A percentile compares a stretch with the other conserved stretches of the same genome.
phyloP scores from a whole-genome alignment of 352 stramenopile species.

The Phytophthora pisi region DNA sequence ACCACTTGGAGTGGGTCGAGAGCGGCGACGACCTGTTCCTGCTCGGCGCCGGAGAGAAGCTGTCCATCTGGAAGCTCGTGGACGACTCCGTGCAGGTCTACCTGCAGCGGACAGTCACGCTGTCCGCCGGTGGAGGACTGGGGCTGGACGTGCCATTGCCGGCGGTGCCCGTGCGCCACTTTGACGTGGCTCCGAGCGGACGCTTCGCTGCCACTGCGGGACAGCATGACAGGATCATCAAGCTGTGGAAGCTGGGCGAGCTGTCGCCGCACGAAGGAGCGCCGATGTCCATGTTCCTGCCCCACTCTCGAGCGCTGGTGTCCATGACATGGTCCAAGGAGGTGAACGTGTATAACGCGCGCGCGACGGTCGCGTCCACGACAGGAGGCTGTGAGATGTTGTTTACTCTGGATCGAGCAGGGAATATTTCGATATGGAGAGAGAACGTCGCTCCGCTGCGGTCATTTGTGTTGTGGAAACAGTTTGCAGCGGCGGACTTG shows the following conservation, averaged over 20 bases:
- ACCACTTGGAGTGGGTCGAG: constrained; percentile 78
- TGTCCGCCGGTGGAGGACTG: constrained; percentile 29
- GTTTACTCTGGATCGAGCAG: constrained; percentile 69
- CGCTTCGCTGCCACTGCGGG: constrained; percentile 67
- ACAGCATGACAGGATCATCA: constrained; percentile 70
- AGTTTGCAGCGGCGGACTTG: constrained; percentile 50
- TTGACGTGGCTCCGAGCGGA: constrained; percentile 67
- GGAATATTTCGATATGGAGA: constrained; percentile 78
- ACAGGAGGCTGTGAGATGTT: constrained; percentile 61
- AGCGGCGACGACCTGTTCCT: constrained; percentile 71
- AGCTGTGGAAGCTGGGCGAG: constrained; percentile 68
- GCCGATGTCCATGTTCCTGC: constrained; percentile 64
- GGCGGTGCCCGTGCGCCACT: constrained; percentile 42
- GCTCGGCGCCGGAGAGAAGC: constrained; percentile 69
- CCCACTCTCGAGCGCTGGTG: constrained; percentile 65
- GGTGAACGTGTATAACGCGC: constrained; percentile 55
- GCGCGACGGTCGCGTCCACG: constrained; percentile 26
- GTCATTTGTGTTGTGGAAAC: constrained; percentile 78
- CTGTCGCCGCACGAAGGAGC: constrained; percentile 54
- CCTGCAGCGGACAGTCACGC: constrained; percentile 67
- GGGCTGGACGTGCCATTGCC: constrained; percentile 16
- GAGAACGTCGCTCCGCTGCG: constrained; percentile 56
- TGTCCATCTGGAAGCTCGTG: constrained; percentile 85
- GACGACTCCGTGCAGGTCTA: constrained; percentile 83
- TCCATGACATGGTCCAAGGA: constrained; percentile 62